phyloP scores from a whole-genome alignment of 305 asterid genomes.

The Euphrasia arctica region DNA sequence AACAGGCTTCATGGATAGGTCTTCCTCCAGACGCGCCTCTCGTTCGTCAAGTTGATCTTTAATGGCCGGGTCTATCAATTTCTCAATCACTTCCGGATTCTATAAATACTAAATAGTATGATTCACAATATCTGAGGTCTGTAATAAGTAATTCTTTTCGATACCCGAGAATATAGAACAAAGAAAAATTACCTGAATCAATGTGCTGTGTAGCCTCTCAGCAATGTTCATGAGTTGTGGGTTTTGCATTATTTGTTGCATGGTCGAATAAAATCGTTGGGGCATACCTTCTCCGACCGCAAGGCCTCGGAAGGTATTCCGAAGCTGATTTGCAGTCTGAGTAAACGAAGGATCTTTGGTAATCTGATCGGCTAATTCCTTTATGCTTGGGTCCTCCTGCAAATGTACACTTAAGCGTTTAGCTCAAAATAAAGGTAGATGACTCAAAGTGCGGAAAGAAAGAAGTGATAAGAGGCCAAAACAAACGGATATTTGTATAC shows the following conservation, averaged over 20 bases:
- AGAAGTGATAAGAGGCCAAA: neutral
- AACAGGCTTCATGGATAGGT: slow-evolving; percentile 74
- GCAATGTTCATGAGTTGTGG: slow-evolving; percentile 83
- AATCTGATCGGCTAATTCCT: slow-evolving; percentile 78
- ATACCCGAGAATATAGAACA: slow-evolving; percentile 10
- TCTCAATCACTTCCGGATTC: slow-evolving; percentile 81
- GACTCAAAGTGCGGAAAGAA: neutral
- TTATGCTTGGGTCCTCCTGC: slow-evolving; percentile 70
- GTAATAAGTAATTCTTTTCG: neutral
- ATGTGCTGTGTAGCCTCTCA: slow-evolving; percentile 64
- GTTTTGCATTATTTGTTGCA: slow-evolving; percentile 85
- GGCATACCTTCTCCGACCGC: slow-evolving; percentile 52
- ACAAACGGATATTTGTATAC: neutral
- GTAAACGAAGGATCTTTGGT: slow-evolving; percentile 74
- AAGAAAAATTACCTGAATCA: slow-evolving; percentile 58
- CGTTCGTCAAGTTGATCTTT: slow-evolving; percentile 73
- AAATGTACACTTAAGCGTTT: slow-evolving; percentile 1
- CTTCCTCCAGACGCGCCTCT: slow-evolving; percentile 65
- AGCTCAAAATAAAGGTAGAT: neutral
- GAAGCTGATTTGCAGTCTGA: slow-evolving; percentile 81
- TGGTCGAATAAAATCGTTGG: slow-evolving; percentile 60
- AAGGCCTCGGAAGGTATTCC: slow-evolving; percentile 62
- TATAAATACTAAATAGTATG: slow-evolving; percentile 24
- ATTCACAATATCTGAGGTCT: neutral
- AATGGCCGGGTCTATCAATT: slow-evolving; percentile 55